Base-by-base conservation (phyloP, 2,329 filamentous ascomycete genomes). In the Endoconidiophora laricicola region DNA sequence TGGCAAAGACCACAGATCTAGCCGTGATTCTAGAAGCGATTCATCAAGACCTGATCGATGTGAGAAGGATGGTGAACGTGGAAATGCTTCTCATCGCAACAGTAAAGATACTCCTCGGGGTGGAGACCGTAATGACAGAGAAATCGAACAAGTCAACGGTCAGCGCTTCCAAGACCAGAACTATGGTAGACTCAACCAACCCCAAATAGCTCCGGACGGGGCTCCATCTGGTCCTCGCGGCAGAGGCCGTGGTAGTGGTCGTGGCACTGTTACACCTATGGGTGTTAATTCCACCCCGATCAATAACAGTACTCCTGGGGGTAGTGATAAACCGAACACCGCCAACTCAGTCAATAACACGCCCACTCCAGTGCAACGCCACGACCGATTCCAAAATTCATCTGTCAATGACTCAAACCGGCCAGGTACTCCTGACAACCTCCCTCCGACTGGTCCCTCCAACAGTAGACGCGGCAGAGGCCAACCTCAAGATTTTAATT, bases 11-110 rank as follows among this genome's bases (percentile, higher is more conserved):
- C 54, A 18, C 49, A 55, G 26, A 59, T 61, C 20, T 56, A 59
- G 24, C 33, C 56, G n/a, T 7, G 53, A 26, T 58, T 61, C n/a
- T 45, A 57, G 64, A 48, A 62, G 63, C 2, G 68, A 70, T 48
- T 80, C 77, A 6, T 73, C 76, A 3, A 67, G 73, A 56, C 63
- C 68, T 54, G 58, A 61, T 18, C 66, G 67, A 20, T 64, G 66
- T 20, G 55, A 57, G 10, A 51, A 56, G 55, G 66, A 61, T 52
- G 56, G 53, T 53, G 64, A 66, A 47, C 57, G 58, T 22, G 64
- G 66, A 23, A 59, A 60, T n/a, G 23, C 40, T 6, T 20, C 36
- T 41, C 61, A 62, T 24, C 54, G 52, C 7, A 52, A 56, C 12
- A 50, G 57, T 39, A 53, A 53, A 29, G 39, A 48, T 20, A 38